Base-by-base conservation (phyloP, 352 stramenopile genomes). In the Globisporangium takayamanum region DNA sequence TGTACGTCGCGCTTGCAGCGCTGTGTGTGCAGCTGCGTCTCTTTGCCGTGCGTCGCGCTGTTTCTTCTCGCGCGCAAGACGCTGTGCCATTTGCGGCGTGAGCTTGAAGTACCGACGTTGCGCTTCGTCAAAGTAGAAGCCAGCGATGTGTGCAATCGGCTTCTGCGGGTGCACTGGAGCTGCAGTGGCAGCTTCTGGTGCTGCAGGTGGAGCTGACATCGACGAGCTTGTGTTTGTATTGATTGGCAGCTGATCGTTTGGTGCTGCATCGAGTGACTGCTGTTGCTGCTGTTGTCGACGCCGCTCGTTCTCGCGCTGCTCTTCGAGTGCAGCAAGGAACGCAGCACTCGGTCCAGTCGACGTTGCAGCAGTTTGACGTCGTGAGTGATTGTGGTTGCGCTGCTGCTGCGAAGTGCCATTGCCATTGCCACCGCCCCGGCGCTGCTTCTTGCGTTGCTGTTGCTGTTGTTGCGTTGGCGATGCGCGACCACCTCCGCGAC, bases 321-420 rank as follows among this genome's bases (percentile, higher is more conserved):
- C 73, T 58, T 79, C 79, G n/a, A 89, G 57, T 50, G 79, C 79
- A 33, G 72, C 72, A 15, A 89, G 67, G 66, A 89, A 89, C 25
- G 57, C 58, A 6, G 64, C 66, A 26, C 69, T 79, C 7, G 66
- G 61, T 22, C 25, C 59, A 26, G 47, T 41, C 28, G 12, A 14
- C 54, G 46, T 11, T 55, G 52, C 12, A 42, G 36, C 2, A 28
- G n/a, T 11, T 47, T 39, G 33, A 28, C 57, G 28, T 16, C 11
- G 39, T 15, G 39, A 4, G 11, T 53, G 25, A 18, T 20, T 14
- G 12, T 49, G 33, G 2, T 42, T 37, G 41, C 41, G 53, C 16
- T 36, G 57, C 42, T 39, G 33, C 11, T 14, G 6, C 10, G 33
- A 12, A 39, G 33, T 12, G 33, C 33, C 33, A 39, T 39, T 12